Conservation (phyloP, 768 basidiomycete species). For the Trametes coccinea region DNA sequence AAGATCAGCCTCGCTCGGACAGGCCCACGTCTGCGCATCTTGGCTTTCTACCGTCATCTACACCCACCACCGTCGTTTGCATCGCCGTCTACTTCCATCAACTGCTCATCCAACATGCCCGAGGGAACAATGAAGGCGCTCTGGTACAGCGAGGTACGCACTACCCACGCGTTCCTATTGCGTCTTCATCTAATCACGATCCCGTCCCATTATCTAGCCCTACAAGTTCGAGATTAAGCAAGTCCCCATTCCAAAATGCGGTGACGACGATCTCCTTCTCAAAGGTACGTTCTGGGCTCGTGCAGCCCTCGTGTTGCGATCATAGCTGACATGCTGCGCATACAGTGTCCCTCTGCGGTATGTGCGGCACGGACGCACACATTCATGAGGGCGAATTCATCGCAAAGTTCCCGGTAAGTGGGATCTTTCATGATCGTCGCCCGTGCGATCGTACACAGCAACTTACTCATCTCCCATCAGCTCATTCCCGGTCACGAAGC, state of each 20-base stretch:
- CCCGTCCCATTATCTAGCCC: constrained; percentile 46
- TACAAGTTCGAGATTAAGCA: constrained; percentile 64
- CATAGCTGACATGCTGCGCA: neutral
- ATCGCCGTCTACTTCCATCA: neutral
- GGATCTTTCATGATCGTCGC: neutral
- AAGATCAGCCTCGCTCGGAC: constrained; percentile 21
- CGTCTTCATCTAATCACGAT: constrained; percentile 9
- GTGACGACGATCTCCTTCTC: constrained; percentile 72
- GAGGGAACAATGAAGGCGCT: constrained; percentile 73
- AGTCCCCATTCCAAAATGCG: constrained; percentile 66
- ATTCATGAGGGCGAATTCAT: constrained; percentile 69
- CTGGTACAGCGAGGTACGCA: constrained; percentile 62
- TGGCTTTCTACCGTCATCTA: constrained; percentile 11
- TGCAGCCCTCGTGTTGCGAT: neutral
- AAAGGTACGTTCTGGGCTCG: constrained; percentile 49
- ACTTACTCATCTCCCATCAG: constrained; percentile 31
- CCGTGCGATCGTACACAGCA: neutral
- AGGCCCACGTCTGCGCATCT: constrained; percentile 4
- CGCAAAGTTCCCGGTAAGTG: constrained; percentile 61
- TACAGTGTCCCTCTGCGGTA: constrained; percentile 35
- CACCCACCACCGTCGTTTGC: constrained; percentile 7
- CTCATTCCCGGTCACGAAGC: constrained; percentile 77
- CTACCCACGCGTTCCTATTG: neutral
- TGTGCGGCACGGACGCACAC: constrained; percentile 72
- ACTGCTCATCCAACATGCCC: constrained; percentile 40